These are phyloP conservation scores for Diversispora eburnea DNA, from an alignment of 192 early-diverging fungal genomes.

Conservation along the genomic window DNA sequence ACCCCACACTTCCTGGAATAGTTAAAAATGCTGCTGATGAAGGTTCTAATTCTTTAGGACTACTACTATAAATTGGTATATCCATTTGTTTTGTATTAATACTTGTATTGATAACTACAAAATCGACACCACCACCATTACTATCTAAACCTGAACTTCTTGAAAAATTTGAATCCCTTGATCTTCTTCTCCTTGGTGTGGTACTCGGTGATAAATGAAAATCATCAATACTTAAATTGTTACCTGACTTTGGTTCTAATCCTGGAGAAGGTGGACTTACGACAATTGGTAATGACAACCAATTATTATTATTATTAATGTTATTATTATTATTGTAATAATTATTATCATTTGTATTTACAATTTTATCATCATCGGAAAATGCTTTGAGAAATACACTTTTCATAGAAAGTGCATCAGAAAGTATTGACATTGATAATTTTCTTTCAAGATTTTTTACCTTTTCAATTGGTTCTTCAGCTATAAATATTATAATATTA, in stretches of 20 bases:
- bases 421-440: background rate
- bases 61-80: background rate
- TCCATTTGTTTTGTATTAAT: background rate
- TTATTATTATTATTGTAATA: background rate
- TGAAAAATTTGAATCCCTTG: background rate
- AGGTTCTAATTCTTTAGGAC: background rate
- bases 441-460: no score
- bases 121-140: background rate
- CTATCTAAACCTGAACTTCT: background rate
- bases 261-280: conserved; percentile 5
- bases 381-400: background rate
- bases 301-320: background rate
- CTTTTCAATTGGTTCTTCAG: no score
- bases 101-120: background rate
- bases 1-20: background rate
- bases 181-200: background rate
- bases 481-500: no score
- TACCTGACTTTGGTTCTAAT: background rate
- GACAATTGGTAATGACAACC: background rate
- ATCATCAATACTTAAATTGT: background rate
- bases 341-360: background rate
- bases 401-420: background rate
- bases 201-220: background rate
- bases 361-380: no score
- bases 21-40: background rate